These are phyloP conservation scores for Neocatenulostroma microsporum DNA, from an alignment of 2,329 filamentous ascomycete species.

Conservation along the genomic window DNA sequence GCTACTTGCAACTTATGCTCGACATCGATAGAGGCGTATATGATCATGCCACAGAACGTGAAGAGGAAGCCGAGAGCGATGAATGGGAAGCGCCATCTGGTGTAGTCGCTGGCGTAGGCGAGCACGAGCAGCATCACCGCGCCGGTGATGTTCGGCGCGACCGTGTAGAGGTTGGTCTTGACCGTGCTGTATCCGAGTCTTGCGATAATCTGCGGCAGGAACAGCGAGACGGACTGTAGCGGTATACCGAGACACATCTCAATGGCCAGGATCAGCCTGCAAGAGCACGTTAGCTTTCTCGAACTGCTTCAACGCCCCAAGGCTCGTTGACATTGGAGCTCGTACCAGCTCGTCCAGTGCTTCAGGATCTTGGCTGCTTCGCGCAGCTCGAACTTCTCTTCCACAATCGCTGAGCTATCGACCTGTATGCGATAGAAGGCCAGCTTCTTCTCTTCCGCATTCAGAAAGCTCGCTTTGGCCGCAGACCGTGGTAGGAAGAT, in stretches of 20 bases:
- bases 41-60: slow-evolving; percentile 70
- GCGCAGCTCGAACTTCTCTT: slow-evolving; percentile 47
- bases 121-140: slow-evolving; percentile 64
- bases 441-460: slow-evolving; percentile 56
- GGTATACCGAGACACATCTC: slow-evolving; percentile 55
- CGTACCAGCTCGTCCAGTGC: slow-evolving; percentile 43
- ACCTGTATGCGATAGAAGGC: slow-evolving; percentile 68
- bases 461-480: slow-evolving; percentile 58
- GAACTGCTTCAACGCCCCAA: no score
- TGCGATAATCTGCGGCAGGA: slow-evolving; percentile 51
- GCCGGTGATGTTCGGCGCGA: slow-evolving; percentile 69
- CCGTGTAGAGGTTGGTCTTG: slow-evolving; percentile 72
- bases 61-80: slow-evolving; percentile 66
- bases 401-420: slow-evolving; percentile 60
- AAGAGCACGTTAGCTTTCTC: no score
- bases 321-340: no score
- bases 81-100: slow-evolving; percentile 63
- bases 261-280: slow-evolving; percentile 45
- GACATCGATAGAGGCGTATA: slow-evolving; percentile 64
- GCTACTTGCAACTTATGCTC: slow-evolving; percentile 54
- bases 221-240: slow-evolving; percentile 49
- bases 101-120: slow-evolving; percentile 61
- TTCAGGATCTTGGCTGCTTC: slow-evolving; percentile 48
- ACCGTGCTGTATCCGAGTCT: slow-evolving; percentile 48
- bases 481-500: slow-evolving; percentile 62